phyloP scores from a whole-genome alignment of 2,329 filamentous ascomycete species.

The Microdochium trichocladiopsis region DNA sequence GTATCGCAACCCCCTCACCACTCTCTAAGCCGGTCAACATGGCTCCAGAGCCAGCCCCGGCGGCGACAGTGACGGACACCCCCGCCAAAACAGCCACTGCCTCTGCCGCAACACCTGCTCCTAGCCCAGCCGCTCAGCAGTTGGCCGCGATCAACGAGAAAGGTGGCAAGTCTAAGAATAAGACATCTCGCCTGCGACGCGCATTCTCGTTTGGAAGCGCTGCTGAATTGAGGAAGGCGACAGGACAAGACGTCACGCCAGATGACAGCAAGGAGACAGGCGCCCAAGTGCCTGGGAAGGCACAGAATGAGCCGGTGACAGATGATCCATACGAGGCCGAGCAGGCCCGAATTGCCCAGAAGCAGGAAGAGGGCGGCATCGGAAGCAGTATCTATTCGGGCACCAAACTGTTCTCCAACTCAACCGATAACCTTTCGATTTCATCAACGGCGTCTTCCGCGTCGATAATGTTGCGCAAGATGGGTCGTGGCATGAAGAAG shows the following conservation, averaged over 20 bases:
- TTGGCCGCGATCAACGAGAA: slow-evolving; percentile 83
- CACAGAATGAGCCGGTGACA: slow-evolving; percentile 57
- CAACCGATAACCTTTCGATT: slow-evolving; percentile 90
- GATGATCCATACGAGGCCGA: slow-evolving; percentile 74
- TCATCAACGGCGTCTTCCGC: slow-evolving; percentile 86
- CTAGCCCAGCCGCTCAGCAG: slow-evolving; percentile 74
- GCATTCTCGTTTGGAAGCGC: slow-evolving; percentile 97
- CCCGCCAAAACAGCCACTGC: slow-evolving; percentile 19
- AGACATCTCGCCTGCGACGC: slow-evolving; percentile 76
- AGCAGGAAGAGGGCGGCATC: slow-evolving; percentile 86
- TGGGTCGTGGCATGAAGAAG: slow-evolving; percentile 98
- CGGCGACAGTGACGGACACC: slow-evolving; percentile 25
- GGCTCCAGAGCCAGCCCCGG: slow-evolving; percentile 38
- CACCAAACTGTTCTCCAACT: slow-evolving; percentile 77
- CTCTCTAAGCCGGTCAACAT: slow-evolving; percentile 65
- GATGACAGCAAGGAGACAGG: slow-evolving; percentile 15
- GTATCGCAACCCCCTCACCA: slow-evolving; percentile 61
- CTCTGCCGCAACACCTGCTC: slow-evolving; percentile 23
- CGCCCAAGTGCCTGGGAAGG: slow-evolving; percentile 41
- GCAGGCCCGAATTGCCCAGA: slow-evolving; percentile 82
- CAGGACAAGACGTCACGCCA: slow-evolving; percentile 46
- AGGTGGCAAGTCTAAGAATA: slow-evolving; percentile 70
- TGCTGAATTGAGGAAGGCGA: slow-evolving; percentile 76
- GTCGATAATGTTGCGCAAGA: slow-evolving; percentile 93
- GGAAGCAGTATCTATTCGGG: slow-evolving; percentile 92